Evolutionary conservation across 768 basidiomycete genomes (phyloP).

Genomic region (Podaxis sp.): DNA sequence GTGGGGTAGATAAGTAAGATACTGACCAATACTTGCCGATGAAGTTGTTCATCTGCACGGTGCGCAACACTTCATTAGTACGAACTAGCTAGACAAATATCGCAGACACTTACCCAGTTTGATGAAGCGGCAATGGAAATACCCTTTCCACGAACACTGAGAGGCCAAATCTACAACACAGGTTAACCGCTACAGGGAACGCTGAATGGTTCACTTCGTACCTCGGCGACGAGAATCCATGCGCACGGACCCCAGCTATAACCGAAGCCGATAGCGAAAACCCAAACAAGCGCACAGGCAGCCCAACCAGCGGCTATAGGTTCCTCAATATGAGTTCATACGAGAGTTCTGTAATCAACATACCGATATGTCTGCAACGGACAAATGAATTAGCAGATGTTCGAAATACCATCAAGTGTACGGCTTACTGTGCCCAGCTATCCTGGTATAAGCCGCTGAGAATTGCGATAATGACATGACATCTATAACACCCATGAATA

Average conservation of each 20-base stretch:
- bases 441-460: conserved; percentile 59
- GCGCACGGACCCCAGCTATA: conserved; percentile 81
- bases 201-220: conserved; percentile 13
- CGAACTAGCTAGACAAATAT: background rate
- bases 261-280: conserved; percentile 74
- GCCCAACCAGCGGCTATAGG: conserved; percentile 65
- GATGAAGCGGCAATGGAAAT: conserved; percentile 73
- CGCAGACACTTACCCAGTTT: conserved; percentile 57
- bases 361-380: conserved; percentile 31
- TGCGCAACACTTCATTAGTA: background rate
- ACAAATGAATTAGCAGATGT: conserved; percentile 8
- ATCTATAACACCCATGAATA: conserved; percentile 33
- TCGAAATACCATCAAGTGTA: background rate
- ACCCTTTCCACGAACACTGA: conserved; percentile 74
- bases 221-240: conserved; percentile 77
- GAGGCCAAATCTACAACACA: conserved; percentile 53
- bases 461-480: conserved; percentile 70
- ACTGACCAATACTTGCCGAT: conserved; percentile 43
- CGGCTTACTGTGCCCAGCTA: conserved; percentile 48
- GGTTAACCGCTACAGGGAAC: background rate
- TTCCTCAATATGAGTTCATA: background rate
- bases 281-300: conserved; percentile 70
- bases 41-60: conserved; percentile 70
- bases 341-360: conserved; percentile 15
- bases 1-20: background rate